Evolutionary conservation across 495 filamentous ascomycete genomes (phyloP).

Genomic region (Monascus purpureus): DNA sequence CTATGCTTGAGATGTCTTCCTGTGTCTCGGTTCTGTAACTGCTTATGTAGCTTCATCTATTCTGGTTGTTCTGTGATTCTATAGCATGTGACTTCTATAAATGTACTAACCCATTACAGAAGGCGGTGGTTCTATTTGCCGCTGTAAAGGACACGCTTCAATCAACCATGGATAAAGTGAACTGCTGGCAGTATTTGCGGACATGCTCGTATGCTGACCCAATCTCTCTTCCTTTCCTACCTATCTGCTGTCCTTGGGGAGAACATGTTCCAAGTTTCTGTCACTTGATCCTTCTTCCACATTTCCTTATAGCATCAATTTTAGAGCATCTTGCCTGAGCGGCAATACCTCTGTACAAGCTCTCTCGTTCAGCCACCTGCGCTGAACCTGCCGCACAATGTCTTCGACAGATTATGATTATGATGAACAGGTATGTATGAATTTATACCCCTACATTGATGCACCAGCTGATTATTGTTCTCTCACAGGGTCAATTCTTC

Average conservation of each 20-base stretch:
- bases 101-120: too few relatives aligned
- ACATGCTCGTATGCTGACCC: constrained; percentile 2
- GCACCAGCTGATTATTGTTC: constrained; percentile 1
- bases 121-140: too few relatives aligned
- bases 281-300: constrained; percentile 4
- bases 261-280: constrained; percentile 9
- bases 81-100: too few relatives aligned
- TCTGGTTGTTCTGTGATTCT: too few relatives aligned
- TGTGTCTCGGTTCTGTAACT: too few relatives aligned
- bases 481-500: constrained; percentile 94
- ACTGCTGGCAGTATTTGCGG: too few relatives aligned
- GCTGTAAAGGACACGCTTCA: too few relatives aligned
- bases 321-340: background rate
- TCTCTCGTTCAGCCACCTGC: constrained; percentile 21
- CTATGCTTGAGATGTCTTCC: too few relatives aligned
- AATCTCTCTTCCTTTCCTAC: constrained; percentile 6
- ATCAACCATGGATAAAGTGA: too few relatives aligned
- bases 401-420: constrained; percentile 88
- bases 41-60: too few relatives aligned
- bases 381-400: constrained; percentile 45
- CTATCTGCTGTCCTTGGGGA: constrained; percentile 12
- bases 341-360: background rate
- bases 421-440: constrained; percentile 62
- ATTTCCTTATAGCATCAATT: background rate
- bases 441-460: background rate